Base-by-base conservation (phyloP, 2,329 filamentous ascomycete genomes). In the Fusarium torreyae region DNA sequence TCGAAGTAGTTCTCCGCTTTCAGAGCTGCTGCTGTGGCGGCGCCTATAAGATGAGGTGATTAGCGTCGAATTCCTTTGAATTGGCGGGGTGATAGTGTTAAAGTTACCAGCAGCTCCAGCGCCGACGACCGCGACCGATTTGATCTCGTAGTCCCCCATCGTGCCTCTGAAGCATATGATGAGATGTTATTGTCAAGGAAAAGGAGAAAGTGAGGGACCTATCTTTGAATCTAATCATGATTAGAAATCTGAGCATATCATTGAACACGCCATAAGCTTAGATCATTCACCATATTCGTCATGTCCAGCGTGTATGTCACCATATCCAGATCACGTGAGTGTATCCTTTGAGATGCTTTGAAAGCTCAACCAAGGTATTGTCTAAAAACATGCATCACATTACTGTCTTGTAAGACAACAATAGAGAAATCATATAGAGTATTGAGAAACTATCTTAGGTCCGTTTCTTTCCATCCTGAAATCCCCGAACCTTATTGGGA, bases 11-110 rank as follows among this genome's bases (percentile, higher is more conserved):
- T 79, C 68, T 84, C 83, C 0, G 82, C 79, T 31, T 81, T 79
- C 14, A 86, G 76, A 2, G 84, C 83, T 0, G 83, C 82, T 1
- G 83, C 83, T 0, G 84, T 81, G 3, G 83, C 75, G 3, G 83
- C 81, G n/a, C 84, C 84, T 86, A 3, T 0, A 18, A 6, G 5
- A 10, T 10, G 2, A 26, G 5, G 17, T 15, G 7, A n/a, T 64
- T 10, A 48, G 22, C 13, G 5, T 2, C 13, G 5, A 4, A 2
- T 6, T 10, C 22, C 4, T 1, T 11, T 3, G 1, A 31, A 33
- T 7, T 10, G 14, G 18, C 7, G 33, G 20, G 11, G 13, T 4
- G 18, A 7, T 1, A 3, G 5, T 4, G 2, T 13, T 17, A 4
- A 1, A 40, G n/a, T 20, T 67, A 74, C 71, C 71, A 14, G 69